Base-by-base conservation (phyloP, 2,329 filamentous ascomycete species). In the Colletotrichum destructivum region DNA sequence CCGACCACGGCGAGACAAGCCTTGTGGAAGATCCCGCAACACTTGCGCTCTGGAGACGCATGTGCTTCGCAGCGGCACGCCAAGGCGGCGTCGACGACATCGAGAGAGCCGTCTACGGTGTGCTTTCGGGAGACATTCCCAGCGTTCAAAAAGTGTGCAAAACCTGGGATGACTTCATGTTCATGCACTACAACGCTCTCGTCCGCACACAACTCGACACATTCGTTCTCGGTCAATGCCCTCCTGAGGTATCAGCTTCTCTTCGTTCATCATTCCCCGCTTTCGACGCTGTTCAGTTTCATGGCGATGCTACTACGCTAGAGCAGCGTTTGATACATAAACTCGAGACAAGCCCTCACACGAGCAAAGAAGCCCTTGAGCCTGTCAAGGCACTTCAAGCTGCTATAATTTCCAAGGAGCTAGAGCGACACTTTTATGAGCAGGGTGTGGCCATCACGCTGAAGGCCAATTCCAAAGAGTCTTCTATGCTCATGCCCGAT, bases 61-160 rank as follows among this genome's bases (percentile, higher is more conserved):
- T 93, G 85, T 96, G 93, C 81, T 93, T 91, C 78, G 88, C 90
- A 23, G 79, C 92, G 59, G 91, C 93, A 62, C 91, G 92, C 26
- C 90, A 93, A 62, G 90, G 91, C 2, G 90, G 90, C 35, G 89
- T 88, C 1, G 91, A 93, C 76, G 89, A 93, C 62, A 96, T 95
- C 77, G 95, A 99, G 82, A 90, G 91, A 66, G 96, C 96, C 21
- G 94, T 98, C 0, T 98, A 98, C 79, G 96, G 94, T 38, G 84
- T 98, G 15, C 87, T 99, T n/a, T 92, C 93, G 52, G 96, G 96
- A 61, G 94, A 98, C 78, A 88, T 95, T 61, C 84, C 89, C 47
- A 93, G 92, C 62, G 94, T 97, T 13, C 91, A 94, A 78, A 89
- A 90, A 74, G 90, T 96, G 49, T 95, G 94, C 79, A 87, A 89